Conservation (phyloP, 2,329 filamentous ascomycete genomes). For the Aspergillus hiratsukae region DNA sequence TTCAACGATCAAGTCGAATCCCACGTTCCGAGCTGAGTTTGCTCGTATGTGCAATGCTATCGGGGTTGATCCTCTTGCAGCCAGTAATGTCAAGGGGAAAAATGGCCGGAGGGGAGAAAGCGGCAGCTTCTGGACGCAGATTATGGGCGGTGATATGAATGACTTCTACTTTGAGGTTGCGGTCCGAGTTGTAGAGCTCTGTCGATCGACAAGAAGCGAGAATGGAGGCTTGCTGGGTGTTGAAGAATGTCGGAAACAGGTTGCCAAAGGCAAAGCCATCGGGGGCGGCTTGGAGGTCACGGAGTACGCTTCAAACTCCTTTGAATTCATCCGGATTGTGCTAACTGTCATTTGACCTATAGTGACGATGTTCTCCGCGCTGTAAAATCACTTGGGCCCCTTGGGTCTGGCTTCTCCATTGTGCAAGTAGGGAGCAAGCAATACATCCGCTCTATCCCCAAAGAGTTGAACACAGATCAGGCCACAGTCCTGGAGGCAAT, state of each 20-base stretch:
- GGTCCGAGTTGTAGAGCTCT: conserved; percentile 92
- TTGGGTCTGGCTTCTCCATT: conserved; percentile 83
- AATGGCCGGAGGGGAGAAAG: conserved; percentile 43
- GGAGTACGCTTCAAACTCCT: conserved; percentile 52
- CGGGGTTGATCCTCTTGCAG: conserved; percentile 90
- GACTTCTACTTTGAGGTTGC: conserved; percentile 99
- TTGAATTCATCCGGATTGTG: neutral
- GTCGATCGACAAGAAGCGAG: conserved; percentile 75
- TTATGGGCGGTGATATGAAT: conserved; percentile 85
- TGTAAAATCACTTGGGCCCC: conserved; percentile 77
- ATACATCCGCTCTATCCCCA: conserved; percentile 88
- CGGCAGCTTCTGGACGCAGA: conserved; percentile 83
- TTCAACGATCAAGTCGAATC: conserved; percentile 92
- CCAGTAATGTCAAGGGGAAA: conserved; percentile 51
- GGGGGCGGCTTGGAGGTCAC: conserved; percentile 73
- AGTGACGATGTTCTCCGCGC: conserved; percentile 87
- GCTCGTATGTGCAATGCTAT: conserved; percentile 98
- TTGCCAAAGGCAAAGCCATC: conserved; percentile 68
- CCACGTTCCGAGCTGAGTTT: conserved; percentile 92
- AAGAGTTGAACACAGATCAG: conserved; percentile 93
- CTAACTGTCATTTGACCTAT: conserved; percentile 1
- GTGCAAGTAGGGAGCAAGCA: conserved; percentile 76
- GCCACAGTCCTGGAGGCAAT: conserved; percentile 86
- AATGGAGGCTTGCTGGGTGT: conserved; percentile 91
- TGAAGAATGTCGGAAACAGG: conserved; percentile 70